Evolutionary conservation across 2,329 filamentous ascomycete genomes (phyloP).

Genomic region (Clathrospora elynae): DNA sequence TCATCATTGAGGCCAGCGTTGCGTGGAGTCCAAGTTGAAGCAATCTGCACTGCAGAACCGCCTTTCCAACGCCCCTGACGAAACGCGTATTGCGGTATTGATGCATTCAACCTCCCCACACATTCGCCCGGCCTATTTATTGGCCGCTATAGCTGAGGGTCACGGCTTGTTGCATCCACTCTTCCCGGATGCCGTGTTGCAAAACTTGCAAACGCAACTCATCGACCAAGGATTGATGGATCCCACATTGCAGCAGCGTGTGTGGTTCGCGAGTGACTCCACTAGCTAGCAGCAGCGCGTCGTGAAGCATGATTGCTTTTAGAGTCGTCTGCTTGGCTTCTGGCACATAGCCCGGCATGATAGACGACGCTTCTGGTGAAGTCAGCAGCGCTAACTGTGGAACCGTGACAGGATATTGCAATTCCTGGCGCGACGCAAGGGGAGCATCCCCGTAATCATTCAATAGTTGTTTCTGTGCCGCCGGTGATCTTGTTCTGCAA

Average conservation of each 20-base stretch:
- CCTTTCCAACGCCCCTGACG: conserved; percentile 42
- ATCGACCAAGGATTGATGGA: conserved; percentile 5
- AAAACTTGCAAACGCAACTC: conserved; percentile 20
- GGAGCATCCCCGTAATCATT: conserved; percentile 29
- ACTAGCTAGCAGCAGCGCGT: conserved; percentile 22
- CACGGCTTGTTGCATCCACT: conserved; percentile 26
- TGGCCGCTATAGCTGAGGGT: conserved; percentile 3
- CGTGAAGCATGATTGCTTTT: conserved; percentile 38
- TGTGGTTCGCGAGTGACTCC: conserved; percentile 25
- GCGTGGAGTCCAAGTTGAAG: conserved; percentile 43
- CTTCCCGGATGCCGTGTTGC: conserved; percentile 20
- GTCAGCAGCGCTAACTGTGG: conserved; percentile 39
- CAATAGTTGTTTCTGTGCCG: conserved; percentile 28
- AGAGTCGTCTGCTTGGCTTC: conserved; percentile 31
- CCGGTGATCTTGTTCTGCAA: conserved; percentile 30
- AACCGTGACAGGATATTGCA: conserved; percentile 35
- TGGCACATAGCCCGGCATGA: conserved; percentile 17
- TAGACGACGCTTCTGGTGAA: conserved; percentile 24
- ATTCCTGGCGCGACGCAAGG: conserved; percentile 33
- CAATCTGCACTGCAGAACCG: conserved; percentile 47
- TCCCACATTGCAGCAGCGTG: conserved; percentile 12
- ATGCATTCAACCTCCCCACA: conserved; percentile 16
- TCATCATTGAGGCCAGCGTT: conserved; percentile 32
- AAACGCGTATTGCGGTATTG: conserved; percentile 42
- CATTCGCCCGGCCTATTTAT: conserved; percentile 12